Conservation (phyloP, 2,329 filamentous ascomycete species). For the Fusarium sublunatum region DNA sequence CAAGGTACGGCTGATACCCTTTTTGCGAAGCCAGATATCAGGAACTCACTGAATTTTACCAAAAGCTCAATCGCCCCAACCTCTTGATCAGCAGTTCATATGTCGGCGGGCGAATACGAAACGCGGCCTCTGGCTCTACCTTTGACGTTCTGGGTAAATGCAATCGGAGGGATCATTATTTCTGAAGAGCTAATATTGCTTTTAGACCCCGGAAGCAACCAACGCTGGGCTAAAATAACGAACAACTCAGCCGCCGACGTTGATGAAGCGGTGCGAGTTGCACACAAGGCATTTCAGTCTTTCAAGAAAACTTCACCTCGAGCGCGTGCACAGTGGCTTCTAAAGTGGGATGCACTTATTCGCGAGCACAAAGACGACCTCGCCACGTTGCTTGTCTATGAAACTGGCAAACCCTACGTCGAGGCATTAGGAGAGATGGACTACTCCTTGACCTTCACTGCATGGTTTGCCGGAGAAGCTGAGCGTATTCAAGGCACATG, state of each 20-base stretch:
- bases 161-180: not conserved
- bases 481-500: constrained; percentile 62
- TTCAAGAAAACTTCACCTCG: constrained; percentile 54
- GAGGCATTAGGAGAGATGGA: constrained; percentile 67
- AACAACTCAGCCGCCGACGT: constrained; percentile 47
- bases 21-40: accelerated
- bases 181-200: not conserved
- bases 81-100: constrained; percentile 11
- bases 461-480: constrained; percentile 68
- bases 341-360: constrained; percentile 54
- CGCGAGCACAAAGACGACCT: constrained; percentile 52
- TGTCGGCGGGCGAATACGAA: not conserved
- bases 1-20: not conserved
- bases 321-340: constrained; percentile 48
- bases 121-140: not conserved
- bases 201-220: constrained; percentile 12
- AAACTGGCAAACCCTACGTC: constrained; percentile 67
- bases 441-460: constrained; percentile 64
- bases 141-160: constrained; percentile 14
- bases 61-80: constrained; percentile 8
- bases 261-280: constrained; percentile 26
- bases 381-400: constrained; percentile 55
- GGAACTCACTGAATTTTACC: not conserved
- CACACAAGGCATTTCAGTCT: constrained; percentile 52
- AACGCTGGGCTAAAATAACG: constrained; percentile 8